These are phyloP conservation scores for Podila minutissima DNA, from an alignment of 192 early-diverging fungal species.

Conservation along the genomic window DNA sequence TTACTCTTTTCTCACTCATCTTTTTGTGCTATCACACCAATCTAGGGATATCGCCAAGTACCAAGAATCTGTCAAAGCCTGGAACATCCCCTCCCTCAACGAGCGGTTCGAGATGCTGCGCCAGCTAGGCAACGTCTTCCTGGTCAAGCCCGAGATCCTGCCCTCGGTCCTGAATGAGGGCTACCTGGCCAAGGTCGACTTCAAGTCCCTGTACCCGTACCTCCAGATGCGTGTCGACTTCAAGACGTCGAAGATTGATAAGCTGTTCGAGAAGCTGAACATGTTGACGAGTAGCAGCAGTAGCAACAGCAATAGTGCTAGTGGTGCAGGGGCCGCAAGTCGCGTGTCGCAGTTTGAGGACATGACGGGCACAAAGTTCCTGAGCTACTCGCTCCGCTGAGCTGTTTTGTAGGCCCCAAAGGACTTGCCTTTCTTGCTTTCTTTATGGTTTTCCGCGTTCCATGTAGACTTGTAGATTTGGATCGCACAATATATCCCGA, in stretches of 20 bases:
- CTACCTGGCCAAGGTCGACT: conserved; percentile 81
- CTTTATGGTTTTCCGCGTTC: background rate
- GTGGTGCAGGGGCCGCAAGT: background rate
- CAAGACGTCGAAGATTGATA: conserved; percentile 69
- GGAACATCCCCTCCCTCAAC: conserved; percentile 76
- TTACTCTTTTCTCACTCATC: no score
- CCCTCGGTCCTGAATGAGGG: conserved; percentile 90
- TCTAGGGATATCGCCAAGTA: conserved; percentile 92
- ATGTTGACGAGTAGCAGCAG: background rate
- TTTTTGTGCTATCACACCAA: no score
- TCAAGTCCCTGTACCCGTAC: conserved; percentile 85
- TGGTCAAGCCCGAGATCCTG: conserved; percentile 92
- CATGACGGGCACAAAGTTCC: conserved; percentile 14
- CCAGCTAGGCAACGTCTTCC: conserved; percentile 92
- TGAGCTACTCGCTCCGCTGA: conserved; percentile 17
- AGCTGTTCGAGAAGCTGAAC: conserved; percentile 56
- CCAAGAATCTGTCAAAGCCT: conserved; percentile 83
- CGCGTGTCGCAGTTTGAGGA: conserved; percentile 24
- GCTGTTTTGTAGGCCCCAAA: background rate
- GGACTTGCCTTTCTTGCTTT: background rate
- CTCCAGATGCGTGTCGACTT: conserved; percentile 90
- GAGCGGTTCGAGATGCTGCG: conserved; percentile 92
- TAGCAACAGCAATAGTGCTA: background rate
- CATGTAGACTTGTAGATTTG: background rate
- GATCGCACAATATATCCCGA: background rate